phyloP scores from a whole-genome alignment of 306 rosid genomes.

The Sindora glabra region DNA sequence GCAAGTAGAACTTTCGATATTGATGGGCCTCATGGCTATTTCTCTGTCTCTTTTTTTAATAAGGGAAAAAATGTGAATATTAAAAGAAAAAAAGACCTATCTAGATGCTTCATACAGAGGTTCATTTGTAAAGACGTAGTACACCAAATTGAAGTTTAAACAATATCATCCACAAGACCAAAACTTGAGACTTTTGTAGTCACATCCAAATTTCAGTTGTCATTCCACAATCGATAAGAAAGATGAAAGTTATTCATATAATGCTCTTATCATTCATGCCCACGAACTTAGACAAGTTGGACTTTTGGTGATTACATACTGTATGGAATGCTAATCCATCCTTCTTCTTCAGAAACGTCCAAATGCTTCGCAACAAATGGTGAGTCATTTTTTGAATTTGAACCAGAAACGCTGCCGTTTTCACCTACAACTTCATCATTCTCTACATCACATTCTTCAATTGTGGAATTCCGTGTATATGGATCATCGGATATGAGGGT shows the following conservation, averaged over 20 bases:
- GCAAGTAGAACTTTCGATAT: background rate
- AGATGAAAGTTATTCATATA: too few relatives aligned
- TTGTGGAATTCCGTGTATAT: constrained; percentile 26
- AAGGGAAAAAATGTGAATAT: background rate
- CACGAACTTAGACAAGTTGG: background rate
- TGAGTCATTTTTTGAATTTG: constrained; percentile 27
- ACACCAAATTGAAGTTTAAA: background rate
- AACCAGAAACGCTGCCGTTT: constrained; percentile 25
- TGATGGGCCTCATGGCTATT: background rate
- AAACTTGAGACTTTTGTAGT: background rate
- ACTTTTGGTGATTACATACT: constrained; percentile 36
- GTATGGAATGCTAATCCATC: constrained; percentile 74
- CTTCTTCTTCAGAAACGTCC: constrained; percentile 77
- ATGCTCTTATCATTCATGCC: too few relatives aligned
- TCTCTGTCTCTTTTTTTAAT: background rate
- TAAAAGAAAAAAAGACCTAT: background rate
- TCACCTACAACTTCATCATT: constrained; percentile 31
- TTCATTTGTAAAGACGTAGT: background rate
- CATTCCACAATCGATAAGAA: background rate
- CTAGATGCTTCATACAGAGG: background rate
- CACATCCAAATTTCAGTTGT: background rate
- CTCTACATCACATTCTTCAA: constrained; percentile 43
- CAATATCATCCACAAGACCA: background rate
- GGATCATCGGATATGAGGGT: constrained; percentile 41
- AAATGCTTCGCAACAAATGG: constrained; percentile 44